Base-by-base conservation (phyloP, 441 rosid species). In the Gossypium lobatum region DNA sequence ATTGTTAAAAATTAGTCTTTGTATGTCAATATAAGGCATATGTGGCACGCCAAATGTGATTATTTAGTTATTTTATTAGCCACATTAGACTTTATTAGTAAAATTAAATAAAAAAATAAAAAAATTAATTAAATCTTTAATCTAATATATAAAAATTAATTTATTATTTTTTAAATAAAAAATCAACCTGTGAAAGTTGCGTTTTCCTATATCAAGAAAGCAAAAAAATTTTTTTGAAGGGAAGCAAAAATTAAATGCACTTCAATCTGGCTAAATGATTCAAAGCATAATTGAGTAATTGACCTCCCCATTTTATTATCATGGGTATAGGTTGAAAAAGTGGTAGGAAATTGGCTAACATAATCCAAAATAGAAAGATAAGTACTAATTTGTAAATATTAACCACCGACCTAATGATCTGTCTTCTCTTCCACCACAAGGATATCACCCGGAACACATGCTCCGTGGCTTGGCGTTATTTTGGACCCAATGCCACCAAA, bases 241-340 rank as follows among this genome's bases (percentile, higher is more conserved):
- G n/a, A n/a, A n/a, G n/a, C n/a, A n/a, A n/a, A n/a, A 42, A 50
- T 60, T 69, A 7, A 69, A 68, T 69, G 63, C 78, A 68, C 52
- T 23, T 21, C 5, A 54, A 34, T 48, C 45, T 25, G 72, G 64
- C 64, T 34, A 55, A 55, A 55, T 55, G 28, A 55, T 55, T 55
- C 61, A 21, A 16, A 6, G 11, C 28, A 57, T 57, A 57, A 57
- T 21, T 57, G 6, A 57, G 14, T 57, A 57, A 21, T 57, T 57
- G 31, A 21, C n/a, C 61, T 57, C 14, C 62, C 62, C 62, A 14
- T 3, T 6, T 26, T 45, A 70, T 34, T 20, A 66, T 46, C 20
- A 52, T 55, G 57, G n/a, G 4, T 17, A 53, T 26, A 18, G 58
- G 60, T 48, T 60, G n/a, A 48, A 75, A 75, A 70, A 20, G 60